phyloP scores from a whole-genome alignment of 495 filamentous ascomycete genomes.

The Sphaerosporella brunnea region DNA sequence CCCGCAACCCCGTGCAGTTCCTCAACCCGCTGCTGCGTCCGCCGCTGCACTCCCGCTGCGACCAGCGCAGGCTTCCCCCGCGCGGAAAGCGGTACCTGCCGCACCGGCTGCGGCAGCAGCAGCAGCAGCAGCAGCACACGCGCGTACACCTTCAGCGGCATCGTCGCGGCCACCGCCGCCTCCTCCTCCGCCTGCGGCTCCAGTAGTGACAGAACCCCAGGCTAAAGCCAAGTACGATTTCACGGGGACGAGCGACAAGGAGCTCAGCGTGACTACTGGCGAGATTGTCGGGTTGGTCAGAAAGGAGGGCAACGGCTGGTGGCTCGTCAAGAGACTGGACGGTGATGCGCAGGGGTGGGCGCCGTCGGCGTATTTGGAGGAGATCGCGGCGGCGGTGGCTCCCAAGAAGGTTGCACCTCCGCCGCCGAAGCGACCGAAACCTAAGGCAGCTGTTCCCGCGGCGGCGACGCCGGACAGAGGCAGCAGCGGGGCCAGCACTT shows the following conservation, averaged over 20 bases:
- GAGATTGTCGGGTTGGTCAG: conserved; percentile 70
- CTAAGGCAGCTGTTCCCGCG: conserved; percentile 40
- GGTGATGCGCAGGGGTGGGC: conserved; percentile 66
- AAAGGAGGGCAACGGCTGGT: conserved; percentile 92
- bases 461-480: conserved; percentile 30
- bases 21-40: conserved; percentile 13
- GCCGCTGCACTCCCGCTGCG: too few relatives aligned
- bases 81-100: conserved; percentile 29
- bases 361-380: conserved; percentile 80
- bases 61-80: conserved; percentile 27
- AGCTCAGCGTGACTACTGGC: conserved; percentile 56
- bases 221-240: conserved; percentile 83
- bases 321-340: conserved; percentile 59
- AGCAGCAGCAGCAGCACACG: conserved; percentile 16
- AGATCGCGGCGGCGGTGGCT: conserved; percentile 42
- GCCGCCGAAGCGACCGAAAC: conserved; percentile 69
- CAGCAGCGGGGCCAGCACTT: conserved; percentile 51
- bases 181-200: conserved; percentile 52
- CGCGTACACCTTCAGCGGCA: conserved; percentile 30
- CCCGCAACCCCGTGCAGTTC: conserved; percentile 29
- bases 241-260: conserved; percentile 54
- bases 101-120: conserved; percentile 13
- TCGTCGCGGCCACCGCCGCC: conserved; percentile 44
- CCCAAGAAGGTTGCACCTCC: conserved; percentile 58
- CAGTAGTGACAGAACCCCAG: conserved; percentile 53